phyloP scores from a whole-genome alignment of 2,329 filamentous ascomycete species.

The Lanzia echinophila region DNA sequence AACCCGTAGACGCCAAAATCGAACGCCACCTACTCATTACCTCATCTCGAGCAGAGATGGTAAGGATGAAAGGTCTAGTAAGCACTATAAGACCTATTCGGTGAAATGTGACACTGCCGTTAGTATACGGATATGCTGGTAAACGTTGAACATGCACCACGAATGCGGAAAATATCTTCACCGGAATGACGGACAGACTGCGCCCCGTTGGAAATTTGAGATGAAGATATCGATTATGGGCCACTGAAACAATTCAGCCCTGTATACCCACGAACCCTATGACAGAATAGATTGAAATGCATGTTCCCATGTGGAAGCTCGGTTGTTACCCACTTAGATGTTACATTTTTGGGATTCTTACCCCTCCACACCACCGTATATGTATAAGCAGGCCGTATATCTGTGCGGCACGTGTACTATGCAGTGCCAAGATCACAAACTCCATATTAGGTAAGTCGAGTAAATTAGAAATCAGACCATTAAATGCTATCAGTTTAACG shows the following conservation, averaged over 20 bases:
- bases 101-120: background rate
- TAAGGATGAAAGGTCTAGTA: too few species aligned
- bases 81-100: background rate
- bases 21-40: background rate
- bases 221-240: too few species aligned
- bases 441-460: too few species aligned
- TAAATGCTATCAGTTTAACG: too few species aligned
- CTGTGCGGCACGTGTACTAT: background rate
- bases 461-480: too few species aligned
- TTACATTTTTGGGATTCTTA: background rate
- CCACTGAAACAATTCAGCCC: background rate
- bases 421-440: background rate
- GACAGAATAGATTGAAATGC: background rate
- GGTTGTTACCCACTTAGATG: too few species aligned
- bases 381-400: background rate
- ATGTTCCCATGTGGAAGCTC: too few species aligned
- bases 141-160: background rate
- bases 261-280: background rate
- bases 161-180: background rate
- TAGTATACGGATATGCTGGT: background rate
- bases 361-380: background rate
- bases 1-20: background rate
- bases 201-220: background rate
- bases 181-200: background rate
- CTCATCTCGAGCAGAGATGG: too few species aligned